These are phyloP conservation scores for Xanthoconium purpureum DNA, from an alignment of 768 basidiomycete genomes.

Conservation along the genomic window DNA sequence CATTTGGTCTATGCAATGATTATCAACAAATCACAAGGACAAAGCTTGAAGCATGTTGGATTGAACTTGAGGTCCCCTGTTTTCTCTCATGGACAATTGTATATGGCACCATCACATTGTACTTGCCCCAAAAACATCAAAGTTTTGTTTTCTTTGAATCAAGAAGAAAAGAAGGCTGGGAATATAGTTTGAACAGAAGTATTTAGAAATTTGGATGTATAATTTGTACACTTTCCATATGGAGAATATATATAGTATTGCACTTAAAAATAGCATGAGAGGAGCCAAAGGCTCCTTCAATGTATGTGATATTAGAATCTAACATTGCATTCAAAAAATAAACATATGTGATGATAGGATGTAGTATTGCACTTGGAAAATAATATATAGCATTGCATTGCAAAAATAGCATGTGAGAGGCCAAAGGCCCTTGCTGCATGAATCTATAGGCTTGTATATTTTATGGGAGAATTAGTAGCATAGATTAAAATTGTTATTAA, in stretches of 20 bases:
- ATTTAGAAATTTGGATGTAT: neutral
- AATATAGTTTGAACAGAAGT: constrained; percentile 2
- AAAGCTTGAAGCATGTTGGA: constrained; percentile 16
- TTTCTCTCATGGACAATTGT: neutral
- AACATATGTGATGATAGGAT: too few relatives aligned
- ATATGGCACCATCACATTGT: neutral
- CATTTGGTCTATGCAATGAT: constrained; percentile 37
- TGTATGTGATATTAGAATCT: too few relatives aligned
- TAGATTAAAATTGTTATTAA: too few relatives aligned
- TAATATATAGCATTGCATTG: too few relatives aligned
- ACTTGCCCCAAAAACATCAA: neutral
- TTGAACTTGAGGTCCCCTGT: constrained; percentile 22
- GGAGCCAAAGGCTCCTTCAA: too few relatives aligned
- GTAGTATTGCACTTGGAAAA: too few relatives aligned
- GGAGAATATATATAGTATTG: too few relatives aligned
- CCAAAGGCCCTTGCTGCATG: too few relatives aligned
- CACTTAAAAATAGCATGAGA: too few relatives aligned
- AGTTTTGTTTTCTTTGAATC: neutral
- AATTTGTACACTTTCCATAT: neutral
- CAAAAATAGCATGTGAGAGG: too few relatives aligned
- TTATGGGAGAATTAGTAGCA: too few relatives aligned
- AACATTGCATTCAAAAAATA: too few relatives aligned
- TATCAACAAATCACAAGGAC: constrained; percentile 41
- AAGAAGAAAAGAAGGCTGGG: neutral
- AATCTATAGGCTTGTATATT: constrained; percentile 30